Evolutionary conservation across 176 grass and related monocot species (phyloP).

Genomic region (Elaeis guineensis): DNA sequence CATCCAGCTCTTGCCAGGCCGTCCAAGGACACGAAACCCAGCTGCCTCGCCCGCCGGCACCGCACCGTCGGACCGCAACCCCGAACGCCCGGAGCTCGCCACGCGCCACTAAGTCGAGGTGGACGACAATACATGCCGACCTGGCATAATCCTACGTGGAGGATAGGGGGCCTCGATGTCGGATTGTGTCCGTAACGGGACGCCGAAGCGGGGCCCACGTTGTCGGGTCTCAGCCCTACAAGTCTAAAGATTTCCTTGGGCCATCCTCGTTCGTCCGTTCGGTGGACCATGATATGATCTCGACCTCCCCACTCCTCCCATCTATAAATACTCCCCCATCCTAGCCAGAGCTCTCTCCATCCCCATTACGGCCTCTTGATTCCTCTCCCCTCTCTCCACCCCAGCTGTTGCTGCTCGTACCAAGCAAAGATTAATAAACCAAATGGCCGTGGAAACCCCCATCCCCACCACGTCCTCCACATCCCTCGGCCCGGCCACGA

Average conservation of each 20-base stretch:
- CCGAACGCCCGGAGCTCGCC: constrained; percentile 14
- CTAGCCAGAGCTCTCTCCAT: background rate
- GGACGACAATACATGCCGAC: constrained; percentile 11
- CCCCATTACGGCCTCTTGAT: too few relatives aligned
- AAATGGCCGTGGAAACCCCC: too few relatives aligned
- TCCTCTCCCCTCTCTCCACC: too few relatives aligned
- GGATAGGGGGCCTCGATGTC: constrained; percentile 32
- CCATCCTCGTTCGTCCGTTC: background rate
- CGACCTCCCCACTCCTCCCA: background rate
- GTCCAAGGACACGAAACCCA: background rate
- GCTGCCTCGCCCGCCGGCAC: background rate
- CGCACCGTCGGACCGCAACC: background rate
- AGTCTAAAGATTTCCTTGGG: constrained; percentile 13
- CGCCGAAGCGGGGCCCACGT: constrained; percentile 39
- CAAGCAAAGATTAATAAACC: too few relatives aligned
- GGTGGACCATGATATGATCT: background rate
- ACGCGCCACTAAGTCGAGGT: background rate
- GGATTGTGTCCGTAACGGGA: constrained; percentile 33
- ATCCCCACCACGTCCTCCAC: too few relatives aligned
- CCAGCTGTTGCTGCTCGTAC: background rate
- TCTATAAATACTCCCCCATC: constrained; percentile 1
- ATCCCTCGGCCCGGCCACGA: too few relatives aligned
- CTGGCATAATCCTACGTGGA: constrained; percentile 15
- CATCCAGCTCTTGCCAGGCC: background rate
- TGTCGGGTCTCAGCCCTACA: constrained; percentile 32